Percentiles rank a stretch among this genome's conserved stretches.
Conservation (phyloP, 1,139 yeast species). For the Debaryomycetaceae sp. region DNA sequence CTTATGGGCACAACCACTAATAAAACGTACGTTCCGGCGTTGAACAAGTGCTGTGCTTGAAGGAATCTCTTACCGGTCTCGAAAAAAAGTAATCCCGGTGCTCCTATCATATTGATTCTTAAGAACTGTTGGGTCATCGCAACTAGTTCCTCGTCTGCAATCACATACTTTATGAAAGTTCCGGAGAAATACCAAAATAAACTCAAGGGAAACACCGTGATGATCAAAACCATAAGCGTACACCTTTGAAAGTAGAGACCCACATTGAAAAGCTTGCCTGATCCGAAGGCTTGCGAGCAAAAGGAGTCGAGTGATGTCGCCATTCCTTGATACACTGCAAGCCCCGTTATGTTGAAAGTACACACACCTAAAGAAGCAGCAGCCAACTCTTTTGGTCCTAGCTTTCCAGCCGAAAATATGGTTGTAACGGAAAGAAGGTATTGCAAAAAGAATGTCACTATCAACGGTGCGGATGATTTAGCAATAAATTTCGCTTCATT, state of each 20-base stretch:
- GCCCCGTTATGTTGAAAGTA: conserved; percentile 46
- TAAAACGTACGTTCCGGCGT: conserved; percentile 38
- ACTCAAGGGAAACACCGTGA: conserved; percentile 33
- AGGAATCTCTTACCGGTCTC: conserved; percentile 41
- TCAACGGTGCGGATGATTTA: conserved; percentile 40
- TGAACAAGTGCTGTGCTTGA: conserved; percentile 39
- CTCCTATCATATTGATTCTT: conserved; percentile 25
- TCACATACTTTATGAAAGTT: conserved; percentile 20
- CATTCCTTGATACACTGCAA: conserved; percentile 50
- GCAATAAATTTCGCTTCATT: conserved; percentile 29
- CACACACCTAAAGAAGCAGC: conserved; percentile 49
- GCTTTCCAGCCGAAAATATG: conserved; percentile 46
- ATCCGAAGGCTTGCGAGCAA: conserved; percentile 52
- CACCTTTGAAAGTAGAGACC: conserved; percentile 41
- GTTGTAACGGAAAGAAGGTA: conserved; percentile 47
- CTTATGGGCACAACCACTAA: conserved; percentile 36
- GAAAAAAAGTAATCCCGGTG: conserved; percentile 37
- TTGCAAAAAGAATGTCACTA: conserved; percentile 48
- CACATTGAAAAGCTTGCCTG: conserved; percentile 29
- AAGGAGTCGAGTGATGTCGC: conserved; percentile 53
- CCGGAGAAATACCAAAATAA: conserved; percentile 41
- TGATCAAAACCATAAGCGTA: conserved; percentile 29
- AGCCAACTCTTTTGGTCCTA: conserved; percentile 45
- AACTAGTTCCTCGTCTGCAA: conserved; percentile 31
- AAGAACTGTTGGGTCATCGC: conserved; percentile 29